Base-by-base conservation (phyloP, 208 protist species). In the Trypanosoma boissoni region DNA sequence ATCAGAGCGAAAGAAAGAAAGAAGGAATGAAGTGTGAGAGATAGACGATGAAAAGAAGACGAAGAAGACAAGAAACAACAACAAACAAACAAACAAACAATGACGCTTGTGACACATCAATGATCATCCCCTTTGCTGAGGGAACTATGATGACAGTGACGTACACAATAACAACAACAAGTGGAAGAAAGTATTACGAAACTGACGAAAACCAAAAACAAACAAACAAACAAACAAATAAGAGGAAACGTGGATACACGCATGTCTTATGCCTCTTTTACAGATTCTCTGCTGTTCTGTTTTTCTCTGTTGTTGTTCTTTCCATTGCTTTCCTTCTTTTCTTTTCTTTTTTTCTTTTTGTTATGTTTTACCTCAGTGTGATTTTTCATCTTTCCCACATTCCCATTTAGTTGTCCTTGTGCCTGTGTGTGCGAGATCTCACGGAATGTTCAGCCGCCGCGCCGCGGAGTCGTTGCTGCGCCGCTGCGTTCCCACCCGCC, bases 261-360 rank as follows among this genome's bases (percentile, higher is more conserved):
- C 5, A 24, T 23, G 4, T 48, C 27, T 48, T 48, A 28, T 48
- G n/a, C 23, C 23, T 45, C 14, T 45, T 20, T 45, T 4, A 20
- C 7, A 28, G 9, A 24, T 2, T 48, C 21, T 48, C 42, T 48
- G 42, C 18, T n/a, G 8, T 48, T 6, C 27, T 23, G 21, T 55
- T 32, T 58, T 43, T 66, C 9, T n/a, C 1, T 18, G 23, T 21
- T 42, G 20, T 7, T 51, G 18, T 41, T 2, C 41, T 36, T 50
- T 51, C 20, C 12, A 16, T 58, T 8, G 29, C 9, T 37, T 36
- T 58, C 12, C 28, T 39, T 49, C 26, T 59, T 67, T 21, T 46
- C 29, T 31, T 59, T 49, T 7, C 28, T 27, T 1, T 59, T 48
- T 23, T n/a, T 20, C 14, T 45, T 24, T n/a, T 45, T 4, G n/a